Base-by-base conservation (phyloP, 2,329 filamentous ascomycete species). In the Fusarium sp. region DNA sequence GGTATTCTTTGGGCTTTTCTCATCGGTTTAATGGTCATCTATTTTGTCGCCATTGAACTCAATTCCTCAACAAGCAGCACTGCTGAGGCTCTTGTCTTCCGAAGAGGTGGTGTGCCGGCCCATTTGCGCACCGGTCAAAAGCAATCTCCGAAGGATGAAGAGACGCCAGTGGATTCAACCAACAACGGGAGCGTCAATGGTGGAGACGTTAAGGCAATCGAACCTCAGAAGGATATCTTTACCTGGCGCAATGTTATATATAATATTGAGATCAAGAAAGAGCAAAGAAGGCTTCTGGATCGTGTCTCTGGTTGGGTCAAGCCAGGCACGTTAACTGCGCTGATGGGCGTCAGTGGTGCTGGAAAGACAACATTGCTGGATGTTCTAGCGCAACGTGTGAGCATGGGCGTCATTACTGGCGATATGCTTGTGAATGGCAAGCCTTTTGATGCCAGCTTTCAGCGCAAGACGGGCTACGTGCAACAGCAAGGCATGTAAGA, bases 281-380 rank as follows among this genome's bases (percentile, higher is more conserved):
- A 94, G 72, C 83, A 86, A 2, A 89, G 94, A n/a, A 88, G 92
- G 25, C 80, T 97, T 67, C 83, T 97, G 59, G 91, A 97, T 74
- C 85, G 94, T 62, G 93, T 97, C 4, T 90, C 93, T 74, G 95
- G 95, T 10, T 97, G 94, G 93, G 94, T 97, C 64, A 95, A 95
- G 81, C 95, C 95, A 1, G 95, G 95, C 35, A 97, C 93, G 5
- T 83, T 97, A 38, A 97, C 94, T 7, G 94, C 94, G 4, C 85
- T 97, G 10, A 91, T 91, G 89, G 89, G 91, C 46, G 89, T 91
- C 3, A 89, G 78, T 30, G 83, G 83, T 32, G 83, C 83, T 2
- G 83, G 83, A 1, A 85, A 85, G 73, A 85, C 83, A 7, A 85
- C 83, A 1, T 79, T 85, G 8, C 75, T 85, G 6, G 83, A 85